Evolutionary conservation across 2,329 filamentous ascomycete species (phyloP).

Genomic region (Diaporthe batatas): DNA sequence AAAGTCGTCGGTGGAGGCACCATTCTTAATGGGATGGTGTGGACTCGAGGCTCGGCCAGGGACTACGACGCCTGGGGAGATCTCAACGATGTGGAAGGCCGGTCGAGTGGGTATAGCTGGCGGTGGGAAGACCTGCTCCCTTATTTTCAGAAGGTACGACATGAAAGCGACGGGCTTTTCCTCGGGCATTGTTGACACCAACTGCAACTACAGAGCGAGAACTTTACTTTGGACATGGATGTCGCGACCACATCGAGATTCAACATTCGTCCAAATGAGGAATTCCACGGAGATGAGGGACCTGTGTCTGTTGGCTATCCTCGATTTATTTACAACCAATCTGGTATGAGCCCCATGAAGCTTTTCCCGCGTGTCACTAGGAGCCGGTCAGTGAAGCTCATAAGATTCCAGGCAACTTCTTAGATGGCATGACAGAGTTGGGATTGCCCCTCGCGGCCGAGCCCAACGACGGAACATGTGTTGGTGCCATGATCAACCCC

Average conservation of each 20-base stretch:
- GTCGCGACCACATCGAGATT: constrained; percentile 44
- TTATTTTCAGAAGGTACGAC: constrained; percentile 62
- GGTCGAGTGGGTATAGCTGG: constrained; percentile 48
- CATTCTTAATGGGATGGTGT: constrained; percentile 58
- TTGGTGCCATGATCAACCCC: constrained; percentile 54
- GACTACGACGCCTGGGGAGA: constrained; percentile 60
- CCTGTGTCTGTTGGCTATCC: constrained; percentile 56
- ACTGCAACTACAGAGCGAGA: constrained; percentile 51
- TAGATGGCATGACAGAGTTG: constrained; percentile 54
- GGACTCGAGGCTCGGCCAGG: constrained; percentile 54
- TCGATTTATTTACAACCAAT: constrained; percentile 55
- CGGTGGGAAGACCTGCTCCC: constrained; percentile 59
- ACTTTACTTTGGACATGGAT: constrained; percentile 49
- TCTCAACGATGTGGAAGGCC: constrained; percentile 53
- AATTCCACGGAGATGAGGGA: constrained; percentile 52
- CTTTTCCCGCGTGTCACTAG: not conserved
- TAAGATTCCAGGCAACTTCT: constrained; percentile 51
- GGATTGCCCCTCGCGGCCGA: constrained; percentile 54
- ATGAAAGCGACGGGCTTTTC: rapidly evolving
- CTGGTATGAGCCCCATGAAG: constrained; percentile 48
- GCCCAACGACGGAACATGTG: constrained; percentile 53
- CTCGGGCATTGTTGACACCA: not conserved
- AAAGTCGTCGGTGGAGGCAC: constrained; percentile 57
- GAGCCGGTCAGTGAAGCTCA: constrained; percentile 34
- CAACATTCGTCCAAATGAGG: constrained; percentile 48